Evolutionary conservation across 441 rosid species (phyloP), one percentile per base, ranked within the genome.

Genomic region (Mallotus japonicus): DNA sequence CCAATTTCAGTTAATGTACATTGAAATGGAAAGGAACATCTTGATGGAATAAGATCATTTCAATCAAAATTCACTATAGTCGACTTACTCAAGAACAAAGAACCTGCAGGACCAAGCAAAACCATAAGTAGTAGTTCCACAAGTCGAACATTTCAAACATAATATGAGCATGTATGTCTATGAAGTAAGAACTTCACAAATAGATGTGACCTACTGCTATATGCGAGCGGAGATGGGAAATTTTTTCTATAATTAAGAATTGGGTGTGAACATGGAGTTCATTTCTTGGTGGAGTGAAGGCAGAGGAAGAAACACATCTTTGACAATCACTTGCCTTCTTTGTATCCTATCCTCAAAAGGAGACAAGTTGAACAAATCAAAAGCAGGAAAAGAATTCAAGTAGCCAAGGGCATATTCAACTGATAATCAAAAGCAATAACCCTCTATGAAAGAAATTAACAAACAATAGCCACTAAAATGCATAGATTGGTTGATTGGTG

Each of bases 1-100:
- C 65, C 65, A 6, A 57, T 50, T 66, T 42, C 44, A 42, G 32
- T 59, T 70, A 70, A 59, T 60, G 56, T 24, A 60, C 73, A 58
- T 16, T 44, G 65, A 70, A 58, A 58, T 46, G 56, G 73, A 44
- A 70, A 44, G 46, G 57, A 44, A 10, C 57, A 70, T 58, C 65
- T 59, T 11, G 46, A 59, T 16, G 65, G 11, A 57, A 44, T 47
- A 59, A 46, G 44, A 59, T 24, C 56, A 58, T 58, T 28, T 56
- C 65, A 20, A 22, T 54, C 19, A 53, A 34, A 50, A 50, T 51
- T 34, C 28, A 32, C 16, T 19, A 61, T 37, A 51, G 55, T 68
- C 7, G 34, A 42, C 12, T 34, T 68, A 37, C 17, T 68, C 22
- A 54, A 54, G 50, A 37, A 68, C 51, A 55, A 68, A 55, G 10